A percentile compares a stretch with the other conserved stretches of the same genome.
These are phyloP conservation scores for Wickerhamomyces alni DNA, from an alignment of 805 yeast species.

Conservation along the genomic window DNA sequence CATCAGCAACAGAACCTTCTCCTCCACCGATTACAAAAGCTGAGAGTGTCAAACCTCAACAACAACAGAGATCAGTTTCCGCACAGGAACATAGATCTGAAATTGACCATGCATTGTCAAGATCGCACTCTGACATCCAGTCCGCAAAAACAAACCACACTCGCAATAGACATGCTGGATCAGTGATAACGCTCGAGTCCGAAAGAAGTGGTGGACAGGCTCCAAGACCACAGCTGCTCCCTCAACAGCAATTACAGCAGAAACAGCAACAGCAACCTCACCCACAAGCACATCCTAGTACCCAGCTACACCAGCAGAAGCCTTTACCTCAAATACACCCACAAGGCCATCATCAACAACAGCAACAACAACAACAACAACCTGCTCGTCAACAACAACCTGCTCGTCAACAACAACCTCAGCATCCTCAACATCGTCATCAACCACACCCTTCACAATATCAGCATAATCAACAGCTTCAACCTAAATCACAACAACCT, in stretches of 20 bases:
- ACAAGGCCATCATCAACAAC: conserved; percentile 3
- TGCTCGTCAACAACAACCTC: neutral
- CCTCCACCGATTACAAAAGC: neutral
- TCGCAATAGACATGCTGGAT: conserved; percentile 29
- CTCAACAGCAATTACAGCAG: neutral
- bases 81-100: neutral
- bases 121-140: no score
- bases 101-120: neutral
- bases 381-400: neutral
- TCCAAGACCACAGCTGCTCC: neutral
- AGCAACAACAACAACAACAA: neutral
- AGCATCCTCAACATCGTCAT: neutral
- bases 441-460: no score
- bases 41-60: neutral
- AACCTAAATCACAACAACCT: no score
- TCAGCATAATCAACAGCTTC: no score
- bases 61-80: neutral
- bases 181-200: conserved; percentile 12
- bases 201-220: neutral
- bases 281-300: no score
- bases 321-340: conserved; percentile 9
- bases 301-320: conserved; percentile 7
- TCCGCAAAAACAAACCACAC: conserved; percentile 25
- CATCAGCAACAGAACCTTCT: neutral
- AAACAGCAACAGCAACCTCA: conserved; percentile 6